Conservation (phyloP, 306 rosid species). For the Lathyrus oleraceus region DNA sequence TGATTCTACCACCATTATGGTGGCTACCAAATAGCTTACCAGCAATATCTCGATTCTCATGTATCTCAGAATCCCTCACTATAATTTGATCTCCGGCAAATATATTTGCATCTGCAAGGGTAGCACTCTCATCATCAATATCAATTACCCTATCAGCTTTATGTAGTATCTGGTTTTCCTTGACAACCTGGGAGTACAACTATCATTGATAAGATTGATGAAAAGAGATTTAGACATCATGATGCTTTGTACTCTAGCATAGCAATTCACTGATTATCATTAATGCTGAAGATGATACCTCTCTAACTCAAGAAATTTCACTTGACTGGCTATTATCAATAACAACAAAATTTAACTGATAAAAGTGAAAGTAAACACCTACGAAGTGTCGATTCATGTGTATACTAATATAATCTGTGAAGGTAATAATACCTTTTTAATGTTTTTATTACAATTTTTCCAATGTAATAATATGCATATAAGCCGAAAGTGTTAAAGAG, state of each 20-base stretch:
- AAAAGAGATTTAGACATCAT: background rate
- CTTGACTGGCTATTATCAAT: background rate
- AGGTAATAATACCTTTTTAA: background rate
- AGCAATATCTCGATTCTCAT: conserved; percentile 97
- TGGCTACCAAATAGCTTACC: conserved; percentile 50
- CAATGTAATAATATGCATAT: background rate
- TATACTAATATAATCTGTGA: background rate
- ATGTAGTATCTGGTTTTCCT: conserved; percentile 92
- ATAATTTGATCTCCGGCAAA: conserved; percentile 94
- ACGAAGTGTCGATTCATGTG: background rate
- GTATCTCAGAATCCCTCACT: conserved; percentile 89
- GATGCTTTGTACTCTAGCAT: conserved; percentile 11
- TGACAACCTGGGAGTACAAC: conserved; percentile 71
- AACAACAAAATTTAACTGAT: background rate
- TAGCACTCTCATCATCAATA: conserved; percentile 66
- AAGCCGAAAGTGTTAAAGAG: background rate
- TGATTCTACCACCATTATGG: background rate
- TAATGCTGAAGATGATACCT: background rate
- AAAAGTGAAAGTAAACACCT: conserved; percentile 13
- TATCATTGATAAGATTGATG: background rate
- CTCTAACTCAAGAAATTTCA: background rate
- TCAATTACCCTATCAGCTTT: conserved; percentile 77
- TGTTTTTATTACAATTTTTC: background rate
- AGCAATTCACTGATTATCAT: conserved; percentile 16
- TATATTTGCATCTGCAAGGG: conserved; percentile 82